Conservation (phyloP, 2,329 filamentous ascomycete species). For the Neofusicoccum cordaticola region DNA sequence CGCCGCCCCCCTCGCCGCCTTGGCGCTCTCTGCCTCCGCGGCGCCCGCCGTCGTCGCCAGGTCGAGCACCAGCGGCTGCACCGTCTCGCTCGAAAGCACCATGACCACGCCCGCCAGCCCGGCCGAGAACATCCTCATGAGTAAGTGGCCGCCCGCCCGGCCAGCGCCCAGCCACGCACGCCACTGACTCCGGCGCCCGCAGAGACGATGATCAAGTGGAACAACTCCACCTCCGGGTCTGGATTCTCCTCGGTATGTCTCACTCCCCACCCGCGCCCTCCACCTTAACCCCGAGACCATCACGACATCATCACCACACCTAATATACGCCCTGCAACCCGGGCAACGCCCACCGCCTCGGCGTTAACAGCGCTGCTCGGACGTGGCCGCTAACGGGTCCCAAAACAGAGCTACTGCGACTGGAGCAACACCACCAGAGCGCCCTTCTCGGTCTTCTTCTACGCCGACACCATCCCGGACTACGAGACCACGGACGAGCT, state of each 20-base stretch:
- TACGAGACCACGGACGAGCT: constrained; percentile 4
- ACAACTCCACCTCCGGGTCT: background rate
- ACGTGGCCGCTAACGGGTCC: background rate
- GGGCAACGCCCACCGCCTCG: no score
- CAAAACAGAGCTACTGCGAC: constrained; percentile 9
- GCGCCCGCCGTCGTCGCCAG: background rate
- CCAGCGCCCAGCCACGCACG: no score
- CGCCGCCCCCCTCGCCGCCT: background rate
- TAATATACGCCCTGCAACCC: background rate
- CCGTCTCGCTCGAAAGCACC: background rate
- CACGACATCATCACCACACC: background rate
- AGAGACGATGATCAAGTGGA: constrained; percentile 17
- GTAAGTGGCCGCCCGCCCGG: background rate
- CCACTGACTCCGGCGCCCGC: background rate
- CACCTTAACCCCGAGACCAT: no score
- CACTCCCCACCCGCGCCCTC: no score
- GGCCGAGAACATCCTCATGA: constrained; percentile 10
- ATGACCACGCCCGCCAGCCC: background rate
- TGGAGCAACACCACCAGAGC: constrained; percentile 5
- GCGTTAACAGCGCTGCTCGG: no score
- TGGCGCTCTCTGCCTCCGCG: background rate
- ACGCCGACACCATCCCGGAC: constrained; percentile 13
- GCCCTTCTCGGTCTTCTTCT: constrained; percentile 15
- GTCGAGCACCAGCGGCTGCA: constrained; percentile 6
- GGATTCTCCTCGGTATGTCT: constrained; percentile 9